Percentiles rank a stretch among this genome's conserved stretches.
phyloP scores from a whole-genome alignment of 495 filamentous ascomycete genomes.

The Oleoguttula mirabilis region DNA sequence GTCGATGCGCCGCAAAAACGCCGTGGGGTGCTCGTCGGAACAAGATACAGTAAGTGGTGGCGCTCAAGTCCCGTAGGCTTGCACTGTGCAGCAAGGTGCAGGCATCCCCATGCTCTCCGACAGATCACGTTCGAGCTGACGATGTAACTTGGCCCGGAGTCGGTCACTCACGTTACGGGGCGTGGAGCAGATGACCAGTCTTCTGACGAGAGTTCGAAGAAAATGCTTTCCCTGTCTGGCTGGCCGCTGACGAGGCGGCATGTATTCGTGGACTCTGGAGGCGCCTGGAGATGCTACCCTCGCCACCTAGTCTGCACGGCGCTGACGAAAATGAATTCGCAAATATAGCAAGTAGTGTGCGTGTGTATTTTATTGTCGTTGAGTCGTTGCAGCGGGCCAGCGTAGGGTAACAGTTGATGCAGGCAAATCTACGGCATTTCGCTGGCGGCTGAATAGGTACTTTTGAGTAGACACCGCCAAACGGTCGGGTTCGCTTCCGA shows the following conservation, averaged over 20 bases:
- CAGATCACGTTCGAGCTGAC: neutral
- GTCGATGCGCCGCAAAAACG: too few relatives aligned
- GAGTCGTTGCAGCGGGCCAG: too few relatives aligned
- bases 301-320: neutral
- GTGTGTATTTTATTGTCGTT: neutral
- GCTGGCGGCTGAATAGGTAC: too few relatives aligned
- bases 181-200: neutral
- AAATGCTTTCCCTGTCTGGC: neutral
- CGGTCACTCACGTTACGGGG: too few relatives aligned
- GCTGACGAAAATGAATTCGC: neutral
- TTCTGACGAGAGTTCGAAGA: neutral
- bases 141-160: neutral
- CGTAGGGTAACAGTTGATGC: too few relatives aligned
- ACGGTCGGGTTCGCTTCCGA: too few relatives aligned
- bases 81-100: neutral
- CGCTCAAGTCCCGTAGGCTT: neutral
- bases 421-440: too few relatives aligned
- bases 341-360: neutral
- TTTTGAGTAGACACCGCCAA: too few relatives aligned
- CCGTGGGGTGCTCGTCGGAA: too few relatives aligned
- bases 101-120: neutral
- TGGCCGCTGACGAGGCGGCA: too few relatives aligned
- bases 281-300: neutral
- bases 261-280: too few relatives aligned
- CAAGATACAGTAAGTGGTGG: neutral